Conservation (phyloP, 208 protist genomes). For the Trypanosoma boissoni region DNA sequence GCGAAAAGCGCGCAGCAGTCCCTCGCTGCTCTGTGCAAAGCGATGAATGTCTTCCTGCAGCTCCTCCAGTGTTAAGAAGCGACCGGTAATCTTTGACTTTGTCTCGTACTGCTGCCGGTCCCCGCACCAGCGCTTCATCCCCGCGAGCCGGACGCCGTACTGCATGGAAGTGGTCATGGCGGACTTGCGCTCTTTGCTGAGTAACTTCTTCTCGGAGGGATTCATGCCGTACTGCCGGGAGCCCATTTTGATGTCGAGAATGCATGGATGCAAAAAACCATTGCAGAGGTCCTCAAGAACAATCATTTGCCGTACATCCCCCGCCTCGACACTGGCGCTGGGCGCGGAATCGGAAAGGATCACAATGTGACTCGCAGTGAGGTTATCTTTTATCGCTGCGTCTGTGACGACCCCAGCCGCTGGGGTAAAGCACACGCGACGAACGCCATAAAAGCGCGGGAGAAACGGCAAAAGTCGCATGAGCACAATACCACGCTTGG, state of each 20-base stretch:
- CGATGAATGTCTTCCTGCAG: conserved; percentile 41
- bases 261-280: conserved; percentile 64
- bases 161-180: conserved; percentile 52
- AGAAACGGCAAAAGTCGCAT: conserved; percentile 61
- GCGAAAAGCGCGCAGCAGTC: conserved; percentile 35
- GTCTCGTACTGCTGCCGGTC: conserved; percentile 40
- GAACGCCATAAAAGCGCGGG: conserved; percentile 64
- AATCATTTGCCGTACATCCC: conserved; percentile 50
- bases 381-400: not conserved
- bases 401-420: conserved; percentile 1
- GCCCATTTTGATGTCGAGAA: conserved; percentile 89
- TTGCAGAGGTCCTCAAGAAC: conserved; percentile 82
- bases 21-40: conserved; percentile 36
- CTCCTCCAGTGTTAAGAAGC: conserved; percentile 39
- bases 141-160: conserved; percentile 78
- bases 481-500: conserved; percentile 42
- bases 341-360: not conserved
- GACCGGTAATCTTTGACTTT: conserved; percentile 61
- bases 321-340: not conserved
- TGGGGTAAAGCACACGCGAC: conserved; percentile 29
- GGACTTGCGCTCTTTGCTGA: conserved; percentile 73
- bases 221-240: conserved; percentile 80
- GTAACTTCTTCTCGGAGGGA: conserved; percentile 53
- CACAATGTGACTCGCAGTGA: conserved; percentile 4
- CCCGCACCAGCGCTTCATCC: conserved; percentile 67